Conservation (phyloP, 2,329 filamentous ascomycete species). For the Mycosphaerella arachidis region DNA sequence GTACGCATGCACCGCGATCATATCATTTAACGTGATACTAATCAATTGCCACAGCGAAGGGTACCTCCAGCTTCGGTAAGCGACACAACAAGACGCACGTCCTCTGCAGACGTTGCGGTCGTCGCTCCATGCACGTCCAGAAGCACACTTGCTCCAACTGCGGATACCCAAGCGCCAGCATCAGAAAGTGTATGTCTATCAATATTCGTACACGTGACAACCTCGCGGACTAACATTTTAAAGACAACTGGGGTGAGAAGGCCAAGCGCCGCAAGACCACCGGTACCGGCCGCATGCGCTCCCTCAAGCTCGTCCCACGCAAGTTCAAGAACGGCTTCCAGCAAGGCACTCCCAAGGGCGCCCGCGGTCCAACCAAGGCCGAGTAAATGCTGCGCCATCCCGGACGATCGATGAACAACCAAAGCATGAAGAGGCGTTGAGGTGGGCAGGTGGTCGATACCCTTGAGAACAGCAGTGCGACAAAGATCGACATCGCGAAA, state of each 20-base stretch:
- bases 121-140: constrained; percentile 97
- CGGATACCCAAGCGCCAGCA: constrained; percentile 97
- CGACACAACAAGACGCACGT: constrained; percentile 98
- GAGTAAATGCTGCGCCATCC: constrained; percentile 9
- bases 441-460: neutral
- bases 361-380: constrained; percentile 53
- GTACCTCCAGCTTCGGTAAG: constrained; percentile 68
- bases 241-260: constrained; percentile 99
- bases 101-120: constrained; percentile 97
- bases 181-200: constrained; percentile 81
- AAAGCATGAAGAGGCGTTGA: neutral
- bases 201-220: neutral
- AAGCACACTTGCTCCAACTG: constrained; percentile 96
- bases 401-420: neutral
- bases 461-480: constrained; percentile 1
- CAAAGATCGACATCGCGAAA: neutral
- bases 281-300: constrained; percentile 91
- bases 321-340: constrained; percentile 99
- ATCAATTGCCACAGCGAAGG: constrained; percentile 54
- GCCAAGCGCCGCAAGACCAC: constrained; percentile 99
- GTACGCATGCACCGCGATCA: constrained; percentile 18
- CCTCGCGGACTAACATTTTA: constrained; percentile 22
- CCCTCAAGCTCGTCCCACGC: constrained; percentile 87
- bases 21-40: constrained; percentile 38
- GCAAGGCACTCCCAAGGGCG: constrained; percentile 77